Base-by-base conservation (phyloP, 345 rosid species). In the Lepidium sativum region DNA sequence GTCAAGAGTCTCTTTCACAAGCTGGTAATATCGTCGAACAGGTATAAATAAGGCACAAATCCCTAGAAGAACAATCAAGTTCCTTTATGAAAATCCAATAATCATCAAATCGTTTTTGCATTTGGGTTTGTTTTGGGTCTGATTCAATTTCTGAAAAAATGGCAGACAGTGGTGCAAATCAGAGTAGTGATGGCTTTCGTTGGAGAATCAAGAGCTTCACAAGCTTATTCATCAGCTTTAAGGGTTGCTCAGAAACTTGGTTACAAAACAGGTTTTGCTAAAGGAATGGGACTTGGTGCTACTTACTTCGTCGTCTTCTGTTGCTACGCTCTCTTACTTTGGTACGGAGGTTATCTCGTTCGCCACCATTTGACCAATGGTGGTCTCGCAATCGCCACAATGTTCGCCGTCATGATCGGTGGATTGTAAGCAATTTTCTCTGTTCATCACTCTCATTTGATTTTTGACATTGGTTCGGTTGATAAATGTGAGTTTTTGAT, bases 341-440 rank as follows among this genome's bases (percentile, higher is more conserved):
- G 97, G 98, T 92, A 92, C 63, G 97, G 98, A 6, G 98, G 97
- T 13, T 87, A 83, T 40, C 92, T 92, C 17, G 96, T 89, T 52
- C 80, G 98, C 33, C 97, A 92, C 51, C 97, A 83, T 81, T 82
- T 77, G 63, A 92, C 98, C 53, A 87, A 89, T 68, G 97, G 97
- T 65, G 97, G 97, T 39, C 96, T 92, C 18, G 97, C 98, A 5
- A 87, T 92, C 32, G 79, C 98, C 33, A 92, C 98, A 56, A 92
- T 92, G 98, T 92, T 92, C 63, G 91, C 96, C 2, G 97, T 89
- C 43, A 92, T 92, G 97, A 81, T 92, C 9, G 98, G 98, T 70
- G 98, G 98, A 66, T 56, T 92, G 98, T 92, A 76, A 84, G 97
- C 78, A 45, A 53, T 60, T 70, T 56, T 29, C 48, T 61, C 43